These are phyloP conservation scores for Fusarium sarcochroum DNA, from an alignment of 2,329 filamentous ascomycete species.

Conservation along the genomic window DNA sequence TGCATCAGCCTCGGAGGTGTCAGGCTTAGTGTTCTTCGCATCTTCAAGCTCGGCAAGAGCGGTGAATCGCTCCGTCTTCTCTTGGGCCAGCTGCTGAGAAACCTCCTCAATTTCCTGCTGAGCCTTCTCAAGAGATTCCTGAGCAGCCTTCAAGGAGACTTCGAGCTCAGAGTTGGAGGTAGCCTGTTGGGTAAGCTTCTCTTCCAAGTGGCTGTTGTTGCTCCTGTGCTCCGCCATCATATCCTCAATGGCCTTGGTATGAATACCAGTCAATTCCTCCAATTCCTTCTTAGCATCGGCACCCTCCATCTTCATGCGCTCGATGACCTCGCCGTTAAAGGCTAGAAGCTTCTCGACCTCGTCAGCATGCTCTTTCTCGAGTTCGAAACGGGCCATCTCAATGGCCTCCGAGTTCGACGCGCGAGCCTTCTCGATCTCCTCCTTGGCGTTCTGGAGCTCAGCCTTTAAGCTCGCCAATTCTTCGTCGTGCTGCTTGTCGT, in stretches of 20 bases:
- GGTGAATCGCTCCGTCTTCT: conserved; percentile 72
- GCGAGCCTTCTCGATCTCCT: conserved; percentile 63
- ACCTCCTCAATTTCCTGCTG: conserved; percentile 65
- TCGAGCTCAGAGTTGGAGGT: conserved; percentile 56
- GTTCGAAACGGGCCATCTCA: conserved; percentile 61
- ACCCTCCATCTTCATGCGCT: conserved; percentile 58
- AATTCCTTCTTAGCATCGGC: conserved; percentile 59
- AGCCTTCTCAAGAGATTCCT: conserved; percentile 60
- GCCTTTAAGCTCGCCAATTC: conserved; percentile 54
- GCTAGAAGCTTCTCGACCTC: conserved; percentile 64
- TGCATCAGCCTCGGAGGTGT: conserved; percentile 68
- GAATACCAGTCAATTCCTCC: conserved; percentile 56
- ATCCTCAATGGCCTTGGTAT: conserved; percentile 58
- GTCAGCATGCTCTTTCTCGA: conserved; percentile 61
- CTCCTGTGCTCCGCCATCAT: conserved; percentile 57
- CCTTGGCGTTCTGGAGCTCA: conserved; percentile 43
- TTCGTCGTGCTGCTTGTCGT: conserved; percentile 52
- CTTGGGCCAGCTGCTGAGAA: conserved; percentile 67
- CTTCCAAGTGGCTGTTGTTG: conserved; percentile 53
- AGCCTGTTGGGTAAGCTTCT: conserved; percentile 55
- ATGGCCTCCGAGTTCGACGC: conserved; percentile 60
- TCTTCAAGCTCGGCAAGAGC: conserved; percentile 73
- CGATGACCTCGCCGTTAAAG: conserved; percentile 59
- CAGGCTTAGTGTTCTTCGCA: conserved; percentile 67
- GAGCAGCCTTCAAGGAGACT: conserved; percentile 55